Evolutionary conservation across 1,284 basidiomycete genomes (phyloP).

Genomic region (Cystobasidium pallidum): DNA sequence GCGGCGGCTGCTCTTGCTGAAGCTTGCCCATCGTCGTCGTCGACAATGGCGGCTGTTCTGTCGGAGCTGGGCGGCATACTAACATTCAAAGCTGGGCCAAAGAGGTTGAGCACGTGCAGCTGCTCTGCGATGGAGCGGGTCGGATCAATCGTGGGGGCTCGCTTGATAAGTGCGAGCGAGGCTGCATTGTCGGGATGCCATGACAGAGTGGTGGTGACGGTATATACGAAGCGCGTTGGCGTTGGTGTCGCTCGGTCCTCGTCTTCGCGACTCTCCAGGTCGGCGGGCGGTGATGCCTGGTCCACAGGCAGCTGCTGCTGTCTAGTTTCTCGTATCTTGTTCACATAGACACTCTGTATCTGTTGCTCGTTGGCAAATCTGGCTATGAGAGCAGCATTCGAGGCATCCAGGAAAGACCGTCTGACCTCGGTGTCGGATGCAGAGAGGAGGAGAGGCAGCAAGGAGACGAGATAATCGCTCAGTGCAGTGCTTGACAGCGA

Average conservation of each 20-base stretch:
- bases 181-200: constrained; percentile 80
- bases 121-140: constrained; percentile 77
- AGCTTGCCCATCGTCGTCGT: constrained; percentile 39
- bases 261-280: neutral
- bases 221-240: constrained; percentile 27
- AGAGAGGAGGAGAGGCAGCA: constrained; percentile 37
- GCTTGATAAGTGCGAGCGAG: constrained; percentile 93
- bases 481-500: neutral
- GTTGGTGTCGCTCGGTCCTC: constrained; percentile 11
- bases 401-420: constrained; percentile 12
- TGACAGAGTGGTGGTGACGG: constrained; percentile 49
- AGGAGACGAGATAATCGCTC: constrained; percentile 19
- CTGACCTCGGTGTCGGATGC: constrained; percentile 27
- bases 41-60: neutral
- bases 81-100: constrained; percentile 64
- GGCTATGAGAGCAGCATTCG: constrained; percentile 9
- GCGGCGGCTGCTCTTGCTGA: constrained; percentile 47
- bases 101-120: constrained; percentile 89
- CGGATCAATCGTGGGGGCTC: constrained; percentile 79
- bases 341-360: constrained; percentile 43
- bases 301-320: neutral
- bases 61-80: constrained; percentile 48
- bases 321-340: constrained; percentile 31
- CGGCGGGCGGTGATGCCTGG: neutral
- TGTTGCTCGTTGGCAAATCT: constrained; percentile 37